phyloP scores from a whole-genome alignment of 306 rosid genomes.

The Quercus variabilis region DNA sequence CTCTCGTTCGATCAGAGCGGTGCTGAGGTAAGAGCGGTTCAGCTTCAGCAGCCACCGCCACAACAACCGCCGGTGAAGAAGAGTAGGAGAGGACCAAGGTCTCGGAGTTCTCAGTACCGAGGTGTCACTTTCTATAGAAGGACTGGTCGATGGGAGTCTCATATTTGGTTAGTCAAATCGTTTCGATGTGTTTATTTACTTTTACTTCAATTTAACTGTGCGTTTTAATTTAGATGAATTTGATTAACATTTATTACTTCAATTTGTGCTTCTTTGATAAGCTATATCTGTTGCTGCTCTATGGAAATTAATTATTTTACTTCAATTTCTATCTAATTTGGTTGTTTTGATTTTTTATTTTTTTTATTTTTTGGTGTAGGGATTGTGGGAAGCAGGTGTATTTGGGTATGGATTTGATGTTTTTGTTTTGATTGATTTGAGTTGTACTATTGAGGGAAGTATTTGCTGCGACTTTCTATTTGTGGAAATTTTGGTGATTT shows the following conservation, averaged over 20 bases:
- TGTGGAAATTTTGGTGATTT: slow-evolving; percentile 25
- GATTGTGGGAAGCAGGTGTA: slow-evolving; percentile 99
- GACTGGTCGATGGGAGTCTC: slow-evolving; percentile 99
- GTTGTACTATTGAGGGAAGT: slow-evolving; percentile 13
- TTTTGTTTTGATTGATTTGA: slow-evolving; percentile 15
- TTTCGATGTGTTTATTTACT: not conserved
- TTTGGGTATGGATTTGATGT: slow-evolving; percentile 63
- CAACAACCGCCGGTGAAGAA: slow-evolving; percentile 69
- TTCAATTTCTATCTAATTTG: slow-evolving; percentile 26
- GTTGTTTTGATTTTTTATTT: not conserved
- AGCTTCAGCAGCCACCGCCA: slow-evolving; percentile 50
- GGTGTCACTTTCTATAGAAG: slow-evolving; percentile 98
- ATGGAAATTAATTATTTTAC: not conserved
- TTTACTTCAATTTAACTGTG: not conserved
- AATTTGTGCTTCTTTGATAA: not conserved
- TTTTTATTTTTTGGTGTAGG: slow-evolving; percentile 46
- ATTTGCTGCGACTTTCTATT: slow-evolving; percentile 31
- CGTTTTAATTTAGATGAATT: not conserved
- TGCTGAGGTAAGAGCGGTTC: slow-evolving; percentile 44
- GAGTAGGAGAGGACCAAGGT: slow-evolving; percentile 96
- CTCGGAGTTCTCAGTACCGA: slow-evolving; percentile 96
- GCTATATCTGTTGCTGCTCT: not conserved
- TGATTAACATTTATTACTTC: not conserved
- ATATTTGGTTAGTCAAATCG: slow-evolving; percentile 78
- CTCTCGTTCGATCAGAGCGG: slow-evolving; percentile 51